Evolutionary conservation across 73 alveolate genomes (phyloP).

Genomic region (Diophrys appendiculata): DNA sequence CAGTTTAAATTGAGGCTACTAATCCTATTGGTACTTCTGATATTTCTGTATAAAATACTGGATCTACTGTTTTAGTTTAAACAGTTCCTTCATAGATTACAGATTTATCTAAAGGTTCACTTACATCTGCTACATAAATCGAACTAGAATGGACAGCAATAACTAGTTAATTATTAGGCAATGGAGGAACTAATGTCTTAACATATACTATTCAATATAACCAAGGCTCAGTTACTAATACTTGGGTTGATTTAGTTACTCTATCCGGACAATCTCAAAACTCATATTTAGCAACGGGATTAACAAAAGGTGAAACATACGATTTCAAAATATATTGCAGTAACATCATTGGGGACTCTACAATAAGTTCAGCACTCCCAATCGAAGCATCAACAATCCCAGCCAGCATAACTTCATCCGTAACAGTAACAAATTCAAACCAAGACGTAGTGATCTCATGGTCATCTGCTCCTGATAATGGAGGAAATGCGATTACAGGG

Average conservation of each 20-base stretch:
- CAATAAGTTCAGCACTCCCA: neutral
- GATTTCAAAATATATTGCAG: slow-evolving; percentile 21
- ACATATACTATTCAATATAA: slow-evolving; percentile 20
- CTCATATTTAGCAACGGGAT: slow-evolving; percentile 16
- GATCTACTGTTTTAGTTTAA: no score
- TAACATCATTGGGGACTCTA: slow-evolving; percentile 35
- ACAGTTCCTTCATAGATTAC: slow-evolving; percentile 30
- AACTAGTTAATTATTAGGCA: slow-evolving; percentile 13
- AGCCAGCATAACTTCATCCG: slow-evolving; percentile 20
- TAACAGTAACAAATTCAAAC: slow-evolving; percentile 18
- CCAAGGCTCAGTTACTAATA: slow-evolving; percentile 10
- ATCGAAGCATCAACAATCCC: slow-evolving; percentile 49
- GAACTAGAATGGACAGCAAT: slow-evolving; percentile 40
- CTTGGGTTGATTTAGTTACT: slow-evolving; percentile 16
- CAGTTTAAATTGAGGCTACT: slow-evolving; percentile 12
- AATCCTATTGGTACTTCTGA: neutral
- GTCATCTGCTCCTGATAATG: slow-evolving; percentile 1
- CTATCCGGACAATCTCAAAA: slow-evolving; percentile 1
- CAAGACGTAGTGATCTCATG: neutral
- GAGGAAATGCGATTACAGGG: slow-evolving; percentile 13
- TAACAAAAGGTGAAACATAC: slow-evolving; percentile 20
- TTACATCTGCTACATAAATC: slow-evolving; percentile 24
- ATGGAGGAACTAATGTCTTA: slow-evolving; percentile 47
- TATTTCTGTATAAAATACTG: no score
- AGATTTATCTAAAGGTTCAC: slow-evolving; percentile 11